Conservation (phyloP, 2,329 filamentous ascomycete genomes). For the Mycosphaerella sp. region DNA sequence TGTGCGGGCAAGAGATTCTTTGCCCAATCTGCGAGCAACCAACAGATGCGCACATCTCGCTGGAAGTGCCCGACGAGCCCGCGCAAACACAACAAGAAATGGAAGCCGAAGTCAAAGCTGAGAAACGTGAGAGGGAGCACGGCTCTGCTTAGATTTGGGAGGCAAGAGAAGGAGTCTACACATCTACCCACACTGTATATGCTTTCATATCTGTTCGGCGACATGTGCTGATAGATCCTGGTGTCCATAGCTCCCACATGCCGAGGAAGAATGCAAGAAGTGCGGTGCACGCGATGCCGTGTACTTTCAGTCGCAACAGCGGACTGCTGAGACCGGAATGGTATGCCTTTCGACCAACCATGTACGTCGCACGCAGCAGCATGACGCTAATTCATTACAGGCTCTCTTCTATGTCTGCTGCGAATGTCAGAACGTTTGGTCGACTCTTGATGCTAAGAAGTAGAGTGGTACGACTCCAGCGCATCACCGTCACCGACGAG, state of each 20-base stretch:
- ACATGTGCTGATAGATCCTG: constrained; percentile 32
- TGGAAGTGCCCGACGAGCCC: constrained; percentile 40
- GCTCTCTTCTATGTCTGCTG: constrained; percentile 69
- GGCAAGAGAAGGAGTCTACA: constrained; percentile 26
- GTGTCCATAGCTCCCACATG: constrained; percentile 24
- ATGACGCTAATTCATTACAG: constrained; percentile 28
- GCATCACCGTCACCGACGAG: not conserved
- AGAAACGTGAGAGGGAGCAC: constrained; percentile 28
- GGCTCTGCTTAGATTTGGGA: constrained; percentile 21
- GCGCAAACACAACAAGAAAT: constrained; percentile 26
- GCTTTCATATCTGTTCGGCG: constrained; percentile 29
- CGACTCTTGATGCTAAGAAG: constrained; percentile 29
- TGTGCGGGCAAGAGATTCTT: constrained; percentile 53
- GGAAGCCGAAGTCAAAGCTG: constrained; percentile 26
- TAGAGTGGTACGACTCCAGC: constrained; percentile 17
- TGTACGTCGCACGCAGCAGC: constrained; percentile 10
- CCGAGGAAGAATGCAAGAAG: constrained; percentile 71
- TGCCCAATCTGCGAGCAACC: constrained; percentile 49
- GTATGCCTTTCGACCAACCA: constrained; percentile 50
- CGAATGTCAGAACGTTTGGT: constrained; percentile 82
- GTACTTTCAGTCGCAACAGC: constrained; percentile 98
- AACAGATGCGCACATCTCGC: constrained; percentile 39
- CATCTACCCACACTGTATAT: constrained; percentile 14
- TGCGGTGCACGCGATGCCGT: constrained; percentile 88
- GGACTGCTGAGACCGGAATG: constrained; percentile 96